Conservation (phyloP, 345 rosid genomes). For the Arabis alpina region DNA sequence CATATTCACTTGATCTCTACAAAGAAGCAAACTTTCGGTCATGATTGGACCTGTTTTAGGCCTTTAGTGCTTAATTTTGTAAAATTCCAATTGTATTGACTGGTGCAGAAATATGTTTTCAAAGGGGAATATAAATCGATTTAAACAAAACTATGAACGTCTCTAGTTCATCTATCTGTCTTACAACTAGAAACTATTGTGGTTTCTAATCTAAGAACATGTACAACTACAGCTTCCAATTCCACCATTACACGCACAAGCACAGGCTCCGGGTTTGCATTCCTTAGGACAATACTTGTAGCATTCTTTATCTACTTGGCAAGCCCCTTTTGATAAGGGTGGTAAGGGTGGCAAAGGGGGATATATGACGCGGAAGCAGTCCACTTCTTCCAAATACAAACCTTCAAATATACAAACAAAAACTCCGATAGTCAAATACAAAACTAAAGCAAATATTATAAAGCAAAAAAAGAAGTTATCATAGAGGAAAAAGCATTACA, state of each 20-base stretch:
- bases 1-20: too few species aligned
- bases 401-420: conserved; percentile 26
- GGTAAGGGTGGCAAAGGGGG: not conserved
- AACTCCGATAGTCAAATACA: conserved; percentile 2
- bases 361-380: conserved; percentile 1
- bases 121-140: not conserved
- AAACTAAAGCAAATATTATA: not conserved
- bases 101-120: conserved; percentile 10
- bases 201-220: not conserved
- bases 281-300: conserved; percentile 8
- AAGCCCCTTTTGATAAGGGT: not conserved
- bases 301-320: not conserved
- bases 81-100: conserved; percentile 20
- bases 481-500: conserved; percentile 8
- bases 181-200: not conserved
- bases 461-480: not conserved
- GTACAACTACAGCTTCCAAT: too few species aligned
- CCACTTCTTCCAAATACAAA: conserved; percentile 17
- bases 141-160: not conserved
- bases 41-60: conserved; percentile 9
- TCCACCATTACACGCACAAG: not conserved
- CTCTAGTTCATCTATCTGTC: conserved; percentile 9
- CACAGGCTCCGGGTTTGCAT: conserved; percentile 15
- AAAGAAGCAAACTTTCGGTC: too few species aligned
- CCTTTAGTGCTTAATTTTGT: not conserved